Evolutionary conservation across 441 rosid genomes (phyloP).

Genomic region (Pelargonium citronellum): DNA sequence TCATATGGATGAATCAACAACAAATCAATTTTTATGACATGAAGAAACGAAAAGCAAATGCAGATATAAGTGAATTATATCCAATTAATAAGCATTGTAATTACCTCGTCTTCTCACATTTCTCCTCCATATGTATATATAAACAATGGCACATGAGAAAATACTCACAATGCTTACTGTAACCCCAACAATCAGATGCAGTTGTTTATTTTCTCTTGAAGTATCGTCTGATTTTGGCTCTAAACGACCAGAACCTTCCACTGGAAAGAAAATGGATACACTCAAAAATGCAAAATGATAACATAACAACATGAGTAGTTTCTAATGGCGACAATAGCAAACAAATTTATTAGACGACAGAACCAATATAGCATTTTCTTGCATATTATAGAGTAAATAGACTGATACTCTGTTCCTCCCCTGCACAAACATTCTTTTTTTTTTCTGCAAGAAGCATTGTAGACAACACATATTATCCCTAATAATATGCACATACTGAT

Average conservation of each 20-base stretch:
- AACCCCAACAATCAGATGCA: constrained; percentile 29
- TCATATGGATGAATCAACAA: too few relatives aligned
- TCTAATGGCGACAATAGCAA: too few relatives aligned
- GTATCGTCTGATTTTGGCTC: constrained; percentile 11
- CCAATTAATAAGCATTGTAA: neutral
- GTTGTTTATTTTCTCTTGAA: constrained; percentile 23
- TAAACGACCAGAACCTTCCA: constrained; percentile 17
- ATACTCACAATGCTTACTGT: constrained; percentile 29
- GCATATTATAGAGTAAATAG: too few relatives aligned
- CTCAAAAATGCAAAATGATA: neutral
- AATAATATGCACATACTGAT: too few relatives aligned
- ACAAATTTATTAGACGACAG: neutral
- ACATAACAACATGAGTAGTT: neutral
- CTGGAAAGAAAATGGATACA: constrained; percentile 17
- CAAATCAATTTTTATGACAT: too few relatives aligned
- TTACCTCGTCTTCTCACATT: constrained; percentile 32
- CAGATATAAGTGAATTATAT: too few relatives aligned
- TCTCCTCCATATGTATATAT: constrained; percentile 31
- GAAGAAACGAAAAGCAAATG: too few relatives aligned
- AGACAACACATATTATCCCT: too few relatives aligned
- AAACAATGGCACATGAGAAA: constrained; percentile 31
- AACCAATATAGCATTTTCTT: too few relatives aligned
- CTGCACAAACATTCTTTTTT: too few relatives aligned
- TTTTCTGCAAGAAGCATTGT: too few relatives aligned
- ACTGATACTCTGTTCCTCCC: too few relatives aligned